Evolutionary conservation across 345 rosid species (phyloP), one percentile per base, ranked within the genome.

Genomic region (Microcos paniculata): DNA sequence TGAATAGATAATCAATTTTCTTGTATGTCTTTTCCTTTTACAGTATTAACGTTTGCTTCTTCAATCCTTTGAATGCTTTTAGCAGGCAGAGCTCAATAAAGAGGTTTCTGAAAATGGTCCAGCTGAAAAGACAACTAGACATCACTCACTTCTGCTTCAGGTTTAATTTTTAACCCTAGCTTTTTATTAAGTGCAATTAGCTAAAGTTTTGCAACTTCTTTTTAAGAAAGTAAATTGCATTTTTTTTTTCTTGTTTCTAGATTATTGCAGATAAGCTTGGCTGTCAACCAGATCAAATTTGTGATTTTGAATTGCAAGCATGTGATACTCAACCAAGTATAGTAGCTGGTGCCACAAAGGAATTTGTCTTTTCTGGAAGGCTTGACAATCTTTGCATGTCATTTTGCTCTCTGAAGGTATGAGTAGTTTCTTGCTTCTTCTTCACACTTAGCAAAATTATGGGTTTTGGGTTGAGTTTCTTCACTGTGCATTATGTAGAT

Each of bases 381-480:
- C 98, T 94, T 13, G 99, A 96, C 82, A 96, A 96, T 79, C 98
- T 96, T 56, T 96, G 99, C 95, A 90, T 88, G 91, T 92, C 97
- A 73, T 96, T 90, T 87, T 92, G 98, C 84, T 92, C 98, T 78
- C 82, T 96, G 31, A 86, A 90, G 97, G 99, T 96, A 84, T 24
- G 57, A 42, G 23, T 21, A 38, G 33, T 24, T 38, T 49, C 16
- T 55, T 77, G 8, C 43, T 40, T 14, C 26, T 71, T 42, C 70
- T 23, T 76, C 24, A 16, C 24, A 23, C 35, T 66, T 31, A 42
- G 21, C 16, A 49, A 28, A 62, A 21, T 31, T 1, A 12, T 15
- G 26, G 66, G 55, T 55, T 8, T 33, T 10, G n/a, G 30, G 31
- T 70, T 45, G 69, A 69, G 68, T 55, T 70, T 76, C 55, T 45